Evolutionary conservation across 1,284 basidiomycete genomes (phyloP), one percentile per base, ranked within the genome.

Genomic region (Trichosporon faecale): DNA sequence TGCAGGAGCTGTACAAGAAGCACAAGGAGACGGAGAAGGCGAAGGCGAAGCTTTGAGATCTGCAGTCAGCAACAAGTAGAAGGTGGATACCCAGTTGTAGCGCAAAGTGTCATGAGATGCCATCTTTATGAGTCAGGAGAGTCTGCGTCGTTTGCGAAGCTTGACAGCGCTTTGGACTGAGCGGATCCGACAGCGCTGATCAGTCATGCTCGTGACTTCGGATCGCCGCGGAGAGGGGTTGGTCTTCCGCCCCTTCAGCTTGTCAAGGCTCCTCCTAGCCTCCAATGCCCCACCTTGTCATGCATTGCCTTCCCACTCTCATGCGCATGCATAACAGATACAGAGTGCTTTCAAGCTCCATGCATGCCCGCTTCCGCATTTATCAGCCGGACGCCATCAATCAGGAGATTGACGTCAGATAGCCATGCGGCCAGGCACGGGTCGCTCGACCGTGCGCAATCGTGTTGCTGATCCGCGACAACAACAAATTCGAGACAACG

Each of bases 1-100:
- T 80, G 4, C 66, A 72, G 2, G 60, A 69, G 25, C 69, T 66
- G 52, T 72, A 64, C 23, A 29, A 27, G n/a, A 60, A 60, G 52
- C 33, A 60, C 55, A 60, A 61, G 57, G 12, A 18, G 16, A 6
- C 2, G 16, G 27, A 61, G 29, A 31, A 61, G 57, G 57, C 18
- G 16, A 60, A 60, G 55, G 57, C 57, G 27, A 61, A 61, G 57
- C 57, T 61, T 18, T 61, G 29, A 46, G 44, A n/a, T 21, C 23
- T 52, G 49, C 23, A 18, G 21, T 52, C 9, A 52, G n/a, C n/a
- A 52, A 23, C 21, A 25, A 7, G 49, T 52, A 52, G 49, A 52
- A 21, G 44, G 18, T n/a, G 11, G 49, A 52, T 52, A 52, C 49
- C 49, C 23, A 7, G 49, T 25, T 52, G 49, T 52, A 52, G 49